These are phyloP conservation scores for Ambrosiella cleistominuta DNA, from an alignment of 2,329 filamentous ascomycete species.

Conservation along the genomic window DNA sequence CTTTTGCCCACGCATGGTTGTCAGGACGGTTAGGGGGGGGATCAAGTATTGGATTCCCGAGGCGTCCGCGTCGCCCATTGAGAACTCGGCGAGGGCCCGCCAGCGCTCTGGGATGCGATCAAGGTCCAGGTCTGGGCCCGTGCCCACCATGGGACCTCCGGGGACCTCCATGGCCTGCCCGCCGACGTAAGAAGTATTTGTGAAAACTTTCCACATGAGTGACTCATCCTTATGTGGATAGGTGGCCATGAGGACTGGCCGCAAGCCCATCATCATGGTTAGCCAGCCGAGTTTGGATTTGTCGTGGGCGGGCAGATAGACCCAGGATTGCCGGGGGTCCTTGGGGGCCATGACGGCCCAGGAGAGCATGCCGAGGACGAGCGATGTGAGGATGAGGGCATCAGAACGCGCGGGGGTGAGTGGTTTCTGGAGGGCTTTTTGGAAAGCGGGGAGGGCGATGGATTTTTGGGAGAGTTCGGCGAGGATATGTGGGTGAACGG, in stretches of 20 bases:
- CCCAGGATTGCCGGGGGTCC: conserved; percentile 14
- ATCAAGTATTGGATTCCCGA: conserved; percentile 13
- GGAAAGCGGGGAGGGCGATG: conserved; percentile 15
- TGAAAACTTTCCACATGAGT: conserved; percentile 13
- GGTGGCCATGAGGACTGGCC: conserved; percentile 15
- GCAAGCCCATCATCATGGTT: conserved; percentile 16
- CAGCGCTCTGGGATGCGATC: conserved; percentile 14
- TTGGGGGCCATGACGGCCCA: conserved; percentile 14
- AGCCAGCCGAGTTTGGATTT: conserved; percentile 15
- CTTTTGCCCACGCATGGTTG: conserved; percentile 5
- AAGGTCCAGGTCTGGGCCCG: conserved; percentile 11
- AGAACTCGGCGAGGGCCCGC: conserved; percentile 12
- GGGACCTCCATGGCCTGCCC: conserved; percentile 13
- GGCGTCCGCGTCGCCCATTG: conserved; percentile 1
- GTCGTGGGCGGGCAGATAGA: conserved; percentile 13
- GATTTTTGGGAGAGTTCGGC: conserved; percentile 17
- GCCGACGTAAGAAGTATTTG: conserved; percentile 11
- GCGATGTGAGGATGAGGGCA: conserved; percentile 16
- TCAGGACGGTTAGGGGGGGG: conserved; percentile 11
- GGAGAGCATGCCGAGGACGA: conserved; percentile 16
- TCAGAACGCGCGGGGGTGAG: conserved; percentile 15
- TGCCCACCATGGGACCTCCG: conserved; percentile 10
- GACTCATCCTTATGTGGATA: conserved; percentile 14
- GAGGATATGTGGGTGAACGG: conserved; percentile 9
- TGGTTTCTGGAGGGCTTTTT: conserved; percentile 14